These are phyloP conservation scores for Paecilomyces fulvus DNA, from an alignment of 2,329 filamentous ascomycete species.

Conservation along the genomic window DNA sequence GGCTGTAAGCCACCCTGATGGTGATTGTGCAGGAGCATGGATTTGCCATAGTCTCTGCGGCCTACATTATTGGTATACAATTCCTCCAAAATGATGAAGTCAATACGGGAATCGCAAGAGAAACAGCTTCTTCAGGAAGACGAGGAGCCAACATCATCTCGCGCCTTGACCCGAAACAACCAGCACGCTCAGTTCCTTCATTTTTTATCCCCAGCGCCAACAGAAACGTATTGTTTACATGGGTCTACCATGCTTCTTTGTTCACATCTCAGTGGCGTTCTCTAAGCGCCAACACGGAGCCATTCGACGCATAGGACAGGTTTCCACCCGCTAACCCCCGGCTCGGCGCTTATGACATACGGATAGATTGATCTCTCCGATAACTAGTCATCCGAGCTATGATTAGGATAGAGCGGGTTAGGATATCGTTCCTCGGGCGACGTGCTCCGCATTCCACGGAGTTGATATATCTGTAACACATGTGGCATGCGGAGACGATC, in stretches of 20 bases:
- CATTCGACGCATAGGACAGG: not conserved
- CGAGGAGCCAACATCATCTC: not conserved
- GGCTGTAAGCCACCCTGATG: not conserved
- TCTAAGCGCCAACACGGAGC: not conserved
- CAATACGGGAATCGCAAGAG: not conserved
- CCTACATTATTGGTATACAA: not conserved
- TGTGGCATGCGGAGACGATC: not conserved
- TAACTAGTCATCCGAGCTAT: not conserved
- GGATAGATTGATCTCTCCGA: not conserved
- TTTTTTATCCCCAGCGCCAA: not conserved
- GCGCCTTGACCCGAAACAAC: not conserved
- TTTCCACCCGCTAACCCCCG: not conserved
- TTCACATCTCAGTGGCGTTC: not conserved
- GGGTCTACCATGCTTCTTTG: not conserved
- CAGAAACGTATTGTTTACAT: not conserved
- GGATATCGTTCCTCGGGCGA: not conserved
- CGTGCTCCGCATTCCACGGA: not conserved
- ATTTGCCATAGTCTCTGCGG: not conserved
- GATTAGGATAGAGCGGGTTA: not conserved
- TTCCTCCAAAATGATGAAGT: not conserved
- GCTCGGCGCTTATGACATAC: not conserved
- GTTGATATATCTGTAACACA: not conserved
- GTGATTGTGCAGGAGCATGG: not conserved
- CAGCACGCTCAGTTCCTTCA: not conserved
- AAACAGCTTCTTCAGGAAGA: not conserved